Conservation (phyloP, 805 yeast genomes). For the Suhomyces xylopsoci region DNA sequence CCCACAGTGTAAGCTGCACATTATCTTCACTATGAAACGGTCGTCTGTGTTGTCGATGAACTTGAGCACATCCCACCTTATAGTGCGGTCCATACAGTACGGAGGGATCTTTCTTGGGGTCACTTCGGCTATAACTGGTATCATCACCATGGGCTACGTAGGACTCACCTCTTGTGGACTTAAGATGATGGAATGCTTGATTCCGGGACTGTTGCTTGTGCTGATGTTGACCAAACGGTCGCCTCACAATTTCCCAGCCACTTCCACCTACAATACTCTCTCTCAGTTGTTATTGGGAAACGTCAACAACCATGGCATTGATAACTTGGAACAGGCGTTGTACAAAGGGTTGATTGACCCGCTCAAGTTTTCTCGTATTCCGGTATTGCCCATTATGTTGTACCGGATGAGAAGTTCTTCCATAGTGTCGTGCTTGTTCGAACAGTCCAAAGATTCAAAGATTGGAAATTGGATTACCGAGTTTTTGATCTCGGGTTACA, state of each 20-base stretch:
- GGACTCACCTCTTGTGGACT: conserved; percentile 38
- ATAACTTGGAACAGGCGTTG: conserved; percentile 30
- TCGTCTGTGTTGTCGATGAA: conserved; percentile 24
- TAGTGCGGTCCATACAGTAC: conserved; percentile 24
- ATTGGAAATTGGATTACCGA: conserved; percentile 28
- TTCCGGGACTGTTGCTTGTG: conserved; percentile 33
- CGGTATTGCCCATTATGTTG: conserved; percentile 37
- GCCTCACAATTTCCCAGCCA: neutral
- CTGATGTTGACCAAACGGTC: conserved; percentile 18
- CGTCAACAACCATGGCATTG: conserved; percentile 10
- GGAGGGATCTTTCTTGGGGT: conserved; percentile 32
- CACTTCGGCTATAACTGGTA: conserved; percentile 40
- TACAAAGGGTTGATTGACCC: conserved; percentile 33
- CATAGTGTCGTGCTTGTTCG: conserved; percentile 25
- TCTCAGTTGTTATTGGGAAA: conserved; percentile 12
- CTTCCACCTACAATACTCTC: neutral
- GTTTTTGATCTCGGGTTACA: conserved; percentile 33
- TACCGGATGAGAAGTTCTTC: conserved; percentile 37
- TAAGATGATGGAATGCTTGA: conserved; percentile 33
- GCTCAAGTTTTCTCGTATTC: conserved; percentile 34
- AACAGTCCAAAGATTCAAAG: conserved; percentile 8
- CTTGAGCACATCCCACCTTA: conserved; percentile 12
- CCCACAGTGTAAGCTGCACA: conserved; percentile 40
- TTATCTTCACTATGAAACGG: conserved; percentile 30
- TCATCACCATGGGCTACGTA: conserved; percentile 37